Evolutionary conservation across 2,329 filamentous ascomycete species (phyloP).

Genomic region (Niveomyces coronatus): DNA sequence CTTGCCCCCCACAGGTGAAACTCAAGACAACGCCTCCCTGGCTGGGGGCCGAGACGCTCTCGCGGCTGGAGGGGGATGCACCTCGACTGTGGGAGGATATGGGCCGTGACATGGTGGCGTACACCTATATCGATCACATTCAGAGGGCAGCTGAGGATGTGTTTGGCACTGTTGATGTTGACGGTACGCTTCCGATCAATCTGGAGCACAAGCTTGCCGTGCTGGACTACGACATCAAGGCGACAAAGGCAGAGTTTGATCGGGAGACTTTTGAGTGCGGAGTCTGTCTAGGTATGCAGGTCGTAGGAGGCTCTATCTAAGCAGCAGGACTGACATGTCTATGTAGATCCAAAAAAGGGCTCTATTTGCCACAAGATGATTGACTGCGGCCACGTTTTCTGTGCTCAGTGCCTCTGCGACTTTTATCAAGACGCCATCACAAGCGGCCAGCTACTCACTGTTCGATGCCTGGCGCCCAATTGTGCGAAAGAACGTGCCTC

Average conservation of each 20-base stretch:
- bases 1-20: slow-evolving; percentile 37
- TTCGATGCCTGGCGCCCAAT: slow-evolving; percentile 70
- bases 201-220: slow-evolving; percentile 57
- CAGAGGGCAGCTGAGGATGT: slow-evolving; percentile 48
- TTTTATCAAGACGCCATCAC: slow-evolving; percentile 84
- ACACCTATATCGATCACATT: slow-evolving; percentile 52
- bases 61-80: slow-evolving; percentile 39
- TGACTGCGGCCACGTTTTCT: slow-evolving; percentile 86
- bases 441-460: slow-evolving; percentile 68
- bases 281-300: slow-evolving; percentile 63
- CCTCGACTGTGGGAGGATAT: slow-evolving; percentile 50
- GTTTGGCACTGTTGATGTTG: slow-evolving; percentile 44
- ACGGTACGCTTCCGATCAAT: slow-evolving; percentile 40
- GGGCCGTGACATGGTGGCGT: slow-evolving; percentile 49
- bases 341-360: slow-evolving; percentile 77
- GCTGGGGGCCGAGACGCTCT: slow-evolving; percentile 40
- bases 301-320: no score
- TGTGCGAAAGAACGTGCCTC: slow-evolving; percentile 57
- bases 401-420: slow-evolving; percentile 72
- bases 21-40: slow-evolving; percentile 47
- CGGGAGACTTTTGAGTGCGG: slow-evolving; percentile 80
- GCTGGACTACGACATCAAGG: slow-evolving; percentile 67
- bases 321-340: no score
- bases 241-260: slow-evolving; percentile 66
- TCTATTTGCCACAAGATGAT: slow-evolving; percentile 68